Conservation (phyloP, 306 rosid genomes). For the cucumber (Cucumis sativus) region Cucumber_9930_V3 NC_026659.2:21552501-21553000, state of each 20-base stretch:
- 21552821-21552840: slow-evolving; percentile 84
- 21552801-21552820: slow-evolving; percentile 66
- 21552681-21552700: slow-evolving; percentile 71
- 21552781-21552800: slow-evolving; percentile 49
- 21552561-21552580: slow-evolving; percentile 50
- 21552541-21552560: slow-evolving; percentile 54
- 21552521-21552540: slow-evolving; percentile 51
- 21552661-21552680: slow-evolving; percentile 64
- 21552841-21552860: slow-evolving; percentile 81
- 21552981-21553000: slow-evolving; percentile 93
- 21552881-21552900: slow-evolving; percentile 75
- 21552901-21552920: slow-evolving; percentile 99
- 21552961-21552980: slow-evolving; percentile 65
- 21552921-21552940: slow-evolving; percentile 45
- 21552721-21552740: slow-evolving; percentile 56
- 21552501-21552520: slow-evolving; percentile 63
- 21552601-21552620: slow-evolving; percentile 88
- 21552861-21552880: slow-evolving; percentile 53
- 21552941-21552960: slow-evolving; percentile 39
- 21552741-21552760: slow-evolving; percentile 85
- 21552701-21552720: slow-evolving; percentile 59
- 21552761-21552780: slow-evolving; percentile 76
- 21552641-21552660: slow-evolving; percentile 47
- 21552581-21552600: slow-evolving; percentile 58
- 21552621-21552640: slow-evolving; percentile 58